Evolutionary conservation across 768 basidiomycete genomes (phyloP).

Genomic region (Mycena vitilis): DNA sequence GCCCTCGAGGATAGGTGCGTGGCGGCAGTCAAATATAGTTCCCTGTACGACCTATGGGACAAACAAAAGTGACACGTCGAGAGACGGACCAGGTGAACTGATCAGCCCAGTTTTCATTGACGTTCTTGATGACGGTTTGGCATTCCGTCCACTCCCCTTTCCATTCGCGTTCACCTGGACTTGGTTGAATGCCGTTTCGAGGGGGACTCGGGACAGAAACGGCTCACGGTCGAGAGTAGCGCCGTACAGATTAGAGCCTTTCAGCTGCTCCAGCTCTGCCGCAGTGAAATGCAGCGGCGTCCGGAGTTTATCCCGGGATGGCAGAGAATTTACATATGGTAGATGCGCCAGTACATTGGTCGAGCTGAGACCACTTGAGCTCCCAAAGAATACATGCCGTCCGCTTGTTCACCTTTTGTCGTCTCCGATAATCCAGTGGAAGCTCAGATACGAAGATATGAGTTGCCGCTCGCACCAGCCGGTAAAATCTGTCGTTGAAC

Average conservation of each 20-base stretch:
- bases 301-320: conserved; percentile 62
- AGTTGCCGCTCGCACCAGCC: conserved; percentile 73
- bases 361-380: conserved; percentile 11
- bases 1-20: conserved; percentile 90
- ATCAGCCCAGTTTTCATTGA: conserved; percentile 55
- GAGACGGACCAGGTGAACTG: conserved; percentile 74
- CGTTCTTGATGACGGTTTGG: conserved; percentile 48
- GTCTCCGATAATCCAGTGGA: conserved; percentile 67
- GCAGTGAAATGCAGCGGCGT: conserved; percentile 82
- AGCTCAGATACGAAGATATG: conserved; percentile 72
- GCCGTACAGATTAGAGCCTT: conserved; percentile 84
- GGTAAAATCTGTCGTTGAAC: conserved; percentile 38
- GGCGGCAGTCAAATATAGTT: conserved; percentile 74
- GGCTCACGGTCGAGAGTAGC: conserved; percentile 73
- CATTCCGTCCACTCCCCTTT: conserved; percentile 71
- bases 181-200: not conserved
- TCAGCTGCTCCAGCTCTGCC: conserved; percentile 71
- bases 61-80: conserved; percentile 12
- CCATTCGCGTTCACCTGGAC: conserved; percentile 59
- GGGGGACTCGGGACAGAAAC: not conserved
- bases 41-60: conserved; percentile 57
- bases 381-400: not conserved
- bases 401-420: conserved; percentile 48
- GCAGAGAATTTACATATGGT: conserved; percentile 78
- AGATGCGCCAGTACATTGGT: conserved; percentile 52